A percentile compares a stretch with the other conserved stretches of the same genome.
Conservation (phyloP, 2,329 filamentous ascomycete genomes). For the Colletotrichum sojae region DNA sequence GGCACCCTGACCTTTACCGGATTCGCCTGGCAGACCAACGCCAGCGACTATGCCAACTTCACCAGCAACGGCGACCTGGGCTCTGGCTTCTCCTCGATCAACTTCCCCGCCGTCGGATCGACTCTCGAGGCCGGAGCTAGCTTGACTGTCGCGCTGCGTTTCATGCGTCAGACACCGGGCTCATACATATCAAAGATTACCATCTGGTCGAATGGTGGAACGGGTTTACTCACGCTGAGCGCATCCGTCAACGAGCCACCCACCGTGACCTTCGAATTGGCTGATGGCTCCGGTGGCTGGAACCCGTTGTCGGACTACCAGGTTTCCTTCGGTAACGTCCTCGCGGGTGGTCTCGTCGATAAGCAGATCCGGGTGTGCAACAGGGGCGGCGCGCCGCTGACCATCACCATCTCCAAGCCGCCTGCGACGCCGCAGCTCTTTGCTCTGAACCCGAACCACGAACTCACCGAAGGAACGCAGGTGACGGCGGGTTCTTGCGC, state of each 20-base stretch:
- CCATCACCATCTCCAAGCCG: slow-evolving; percentile 56
- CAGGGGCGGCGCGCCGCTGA: slow-evolving; percentile 52
- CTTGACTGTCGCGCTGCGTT: slow-evolving; percentile 50
- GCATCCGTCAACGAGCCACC: slow-evolving; percentile 52
- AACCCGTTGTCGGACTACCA: slow-evolving; percentile 36
- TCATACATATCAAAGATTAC: slow-evolving; percentile 52
- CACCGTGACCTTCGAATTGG: slow-evolving; percentile 52
- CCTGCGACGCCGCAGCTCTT: slow-evolving; percentile 50
- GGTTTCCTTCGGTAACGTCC: slow-evolving; percentile 51
- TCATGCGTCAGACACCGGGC: slow-evolving; percentile 50
- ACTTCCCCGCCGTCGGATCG: slow-evolving; percentile 49
- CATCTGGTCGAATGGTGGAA: slow-evolving; percentile 54
- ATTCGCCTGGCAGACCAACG: slow-evolving; percentile 50
- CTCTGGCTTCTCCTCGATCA: slow-evolving; percentile 49
- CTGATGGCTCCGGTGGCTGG: slow-evolving; percentile 52
- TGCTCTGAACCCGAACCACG: slow-evolving; percentile 49
- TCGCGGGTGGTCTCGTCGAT: slow-evolving; percentile 47
- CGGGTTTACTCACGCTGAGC: slow-evolving; percentile 49
- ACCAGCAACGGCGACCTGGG: slow-evolving; percentile 48
- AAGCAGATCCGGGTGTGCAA: slow-evolving; percentile 54
- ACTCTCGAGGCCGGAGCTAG: slow-evolving; percentile 49
- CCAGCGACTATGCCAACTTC: slow-evolving; percentile 49
- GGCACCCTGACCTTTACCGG: slow-evolving; percentile 53
- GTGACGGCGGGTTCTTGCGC: slow-evolving; percentile 50
- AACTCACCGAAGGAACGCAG: slow-evolving; percentile 52